A percentile compares a stretch with the other conserved stretches of the same genome.
Evolutionary conservation across 2,329 filamentous ascomycete species (phyloP).

Genomic region (Nemania sp.): DNA sequence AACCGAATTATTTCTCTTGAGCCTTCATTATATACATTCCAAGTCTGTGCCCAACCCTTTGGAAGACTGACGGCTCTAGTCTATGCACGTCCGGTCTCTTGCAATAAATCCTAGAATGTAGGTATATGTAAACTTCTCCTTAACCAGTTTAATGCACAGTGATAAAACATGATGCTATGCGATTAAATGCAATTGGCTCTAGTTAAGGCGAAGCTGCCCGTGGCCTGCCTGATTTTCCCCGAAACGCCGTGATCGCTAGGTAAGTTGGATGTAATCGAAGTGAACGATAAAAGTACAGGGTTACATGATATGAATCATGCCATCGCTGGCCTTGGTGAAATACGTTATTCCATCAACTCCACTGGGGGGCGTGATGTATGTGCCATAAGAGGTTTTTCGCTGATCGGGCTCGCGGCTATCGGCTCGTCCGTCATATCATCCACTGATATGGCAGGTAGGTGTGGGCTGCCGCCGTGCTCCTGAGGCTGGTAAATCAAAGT

Average conservation of each 20-base stretch:
- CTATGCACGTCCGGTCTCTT: background rate
- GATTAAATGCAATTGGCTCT: constrained; percentile 13
- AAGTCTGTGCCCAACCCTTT: background rate
- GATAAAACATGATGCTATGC: constrained; percentile 17
- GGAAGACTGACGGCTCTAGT: background rate
- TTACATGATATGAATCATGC: constrained; percentile 10
- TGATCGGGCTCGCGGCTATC: constrained; percentile 54
- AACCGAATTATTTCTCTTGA: background rate
- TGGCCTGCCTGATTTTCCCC: constrained; percentile 13
- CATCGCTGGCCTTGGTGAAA: background rate
- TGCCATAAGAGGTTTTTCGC: constrained; percentile 63
- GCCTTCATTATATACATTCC: constrained; percentile 9
- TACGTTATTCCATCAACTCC: constrained; percentile 67
- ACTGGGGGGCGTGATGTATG: constrained; percentile 73
- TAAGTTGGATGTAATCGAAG: constrained; percentile 10
- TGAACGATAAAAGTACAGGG: constrained; percentile 33
- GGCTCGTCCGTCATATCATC: constrained; percentile 74
- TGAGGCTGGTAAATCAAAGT: constrained; percentile 74
- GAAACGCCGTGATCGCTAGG: constrained; percentile 29
- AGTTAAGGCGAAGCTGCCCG: background rate
- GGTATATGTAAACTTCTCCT: background rate
- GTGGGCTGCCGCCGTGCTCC: constrained; percentile 65
- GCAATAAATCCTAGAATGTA: constrained; percentile 11
- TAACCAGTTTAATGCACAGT: constrained; percentile 19
- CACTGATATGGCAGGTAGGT: constrained; percentile 73